Base-by-base conservation (phyloP, 2,329 filamentous ascomycete genomes). In the Penicillium sp. region DNA sequence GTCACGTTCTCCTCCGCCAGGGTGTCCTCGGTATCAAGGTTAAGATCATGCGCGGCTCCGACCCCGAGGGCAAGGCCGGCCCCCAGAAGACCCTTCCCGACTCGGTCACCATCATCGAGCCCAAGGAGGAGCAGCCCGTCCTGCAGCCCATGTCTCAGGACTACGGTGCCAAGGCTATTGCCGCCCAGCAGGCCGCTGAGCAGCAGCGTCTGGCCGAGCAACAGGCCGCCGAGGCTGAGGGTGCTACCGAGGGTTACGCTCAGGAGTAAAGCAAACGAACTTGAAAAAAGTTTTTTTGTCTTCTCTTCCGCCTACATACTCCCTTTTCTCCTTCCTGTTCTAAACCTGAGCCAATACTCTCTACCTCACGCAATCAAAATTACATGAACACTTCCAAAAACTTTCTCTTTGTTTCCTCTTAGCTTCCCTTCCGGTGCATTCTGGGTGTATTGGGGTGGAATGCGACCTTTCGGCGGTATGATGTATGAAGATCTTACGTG, bases 21-120 rank as follows among this genome's bases (percentile, higher is more conserved):
- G 94, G 94, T 90, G 94, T 99, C 68, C 86, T 99, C 68, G 94
- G 94, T 84, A 99, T 99, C 85, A 99, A 99, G 88, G 94, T 99
- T 82, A 99, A 99, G 92, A 99, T 99, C 84, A 99, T 99, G 94
- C 92, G 95, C 79, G 94, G 94, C 77, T 94, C 91, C 71, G 94
- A 99, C 85, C 94, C 94, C 79, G 92, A 97, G 83, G 94, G 94
- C 88, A 99, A 99, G 89, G 87, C 91, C 74, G 92, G 94, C 70
- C 92, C 93, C 72, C 91, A 92, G 83, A 97, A 97, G 88, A 88
- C 92, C 68, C 91, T 99, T 66, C 94, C 94, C 70, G 94, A 99
- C 80, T 91, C 92, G 78, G 94, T 99, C 80, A 97, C 93, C 79
- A 94, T 99, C 82, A 96, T 97, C 81, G 94, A 99, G 86, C 95